phyloP scores from a whole-genome alignment of 2,329 filamentous ascomycete species.

The Purpureocillium takamizusanense region DNA sequence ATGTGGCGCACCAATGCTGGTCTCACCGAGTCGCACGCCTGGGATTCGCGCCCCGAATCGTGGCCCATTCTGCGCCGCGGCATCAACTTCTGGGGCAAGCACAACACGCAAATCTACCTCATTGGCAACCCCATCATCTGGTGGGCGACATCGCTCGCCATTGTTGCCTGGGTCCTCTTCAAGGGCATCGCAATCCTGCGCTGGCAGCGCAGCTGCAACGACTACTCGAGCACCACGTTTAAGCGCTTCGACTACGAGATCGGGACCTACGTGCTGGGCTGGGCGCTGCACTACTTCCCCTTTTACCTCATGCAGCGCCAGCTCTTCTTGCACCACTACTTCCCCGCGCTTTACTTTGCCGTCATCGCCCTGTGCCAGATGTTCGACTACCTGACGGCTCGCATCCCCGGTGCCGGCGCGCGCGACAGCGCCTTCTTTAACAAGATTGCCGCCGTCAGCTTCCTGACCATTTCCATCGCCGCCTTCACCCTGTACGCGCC shows the following conservation, averaged over 20 bases:
- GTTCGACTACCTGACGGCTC: constrained; percentile 74
- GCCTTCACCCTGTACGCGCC: constrained; percentile 83
- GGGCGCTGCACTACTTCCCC: constrained; percentile 98
- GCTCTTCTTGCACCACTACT: constrained; percentile 97
- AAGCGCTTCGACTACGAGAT: constrained; percentile 98
- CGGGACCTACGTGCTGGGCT: constrained; percentile 80
- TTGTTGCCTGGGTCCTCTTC: constrained; percentile 70
- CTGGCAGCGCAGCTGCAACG: constrained; percentile 88
- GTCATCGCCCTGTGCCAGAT: constrained; percentile 82
- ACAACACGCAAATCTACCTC: constrained; percentile 92
- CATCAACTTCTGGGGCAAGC: constrained; percentile 98
- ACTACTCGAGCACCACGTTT: constrained; percentile 75
- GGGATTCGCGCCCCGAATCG: constrained; percentile 89
- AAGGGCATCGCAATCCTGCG: constrained; percentile 81
- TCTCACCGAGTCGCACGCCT: constrained; percentile 90
- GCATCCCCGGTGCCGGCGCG: constrained; percentile 59
- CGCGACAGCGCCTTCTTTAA: constrained; percentile 62
- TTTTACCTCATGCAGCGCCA: constrained; percentile 98
- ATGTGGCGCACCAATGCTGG: constrained; percentile 99
- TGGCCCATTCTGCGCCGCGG: constrained; percentile 90
- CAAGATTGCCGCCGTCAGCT: constrained; percentile 60
- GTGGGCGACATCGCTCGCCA: constrained; percentile 77
- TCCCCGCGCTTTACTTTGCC: constrained; percentile 92
- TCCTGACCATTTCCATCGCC: constrained; percentile 64
- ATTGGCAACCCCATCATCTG: constrained; percentile 92